These are phyloP conservation scores for Pseudoscleropodium purum DNA, from an alignment of 225 moss, liverwort and hornwort genomes.

Conservation along the genomic window DNA sequence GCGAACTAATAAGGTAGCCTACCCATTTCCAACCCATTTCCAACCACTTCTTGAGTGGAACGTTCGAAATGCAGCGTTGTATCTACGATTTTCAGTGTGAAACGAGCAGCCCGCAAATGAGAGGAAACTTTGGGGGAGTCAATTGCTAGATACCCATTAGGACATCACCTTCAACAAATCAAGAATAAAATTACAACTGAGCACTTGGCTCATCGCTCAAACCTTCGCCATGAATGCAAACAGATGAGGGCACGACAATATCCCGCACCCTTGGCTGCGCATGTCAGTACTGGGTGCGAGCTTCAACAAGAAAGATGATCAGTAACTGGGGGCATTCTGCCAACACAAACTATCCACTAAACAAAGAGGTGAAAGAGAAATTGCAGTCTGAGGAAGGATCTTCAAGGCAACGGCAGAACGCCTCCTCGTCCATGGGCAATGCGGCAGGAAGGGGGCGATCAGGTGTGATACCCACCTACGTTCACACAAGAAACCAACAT, in stretches of 20 bases:
- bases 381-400: conserved; percentile 48
- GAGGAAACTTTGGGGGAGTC: too few species aligned
- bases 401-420: conserved; percentile 69
- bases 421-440: conserved; percentile 82
- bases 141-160: not conserved
- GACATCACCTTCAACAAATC: conserved; percentile 7
- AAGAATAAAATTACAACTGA: conserved; percentile 19
- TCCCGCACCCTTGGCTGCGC: not conserved
- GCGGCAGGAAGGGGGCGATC: conserved; percentile 53
- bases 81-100: not conserved
- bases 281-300: not conserved
- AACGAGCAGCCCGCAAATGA: not conserved
- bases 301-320: not conserved
- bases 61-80: not conserved
- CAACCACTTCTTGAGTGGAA: not conserved
- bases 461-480: conserved; percentile 92
- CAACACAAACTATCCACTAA: conserved; percentile 14
- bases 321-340: not conserved
- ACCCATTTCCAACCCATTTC: too few species aligned
- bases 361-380: conserved; percentile 33
- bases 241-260: not conserved
- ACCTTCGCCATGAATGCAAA: not conserved
- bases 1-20: too few species aligned
- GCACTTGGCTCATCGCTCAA: not conserved
- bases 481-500: not conserved